phyloP scores from a whole-genome alignment of 2,329 filamentous ascomycete species.

The Xylariomycetidae sp. region DNA sequence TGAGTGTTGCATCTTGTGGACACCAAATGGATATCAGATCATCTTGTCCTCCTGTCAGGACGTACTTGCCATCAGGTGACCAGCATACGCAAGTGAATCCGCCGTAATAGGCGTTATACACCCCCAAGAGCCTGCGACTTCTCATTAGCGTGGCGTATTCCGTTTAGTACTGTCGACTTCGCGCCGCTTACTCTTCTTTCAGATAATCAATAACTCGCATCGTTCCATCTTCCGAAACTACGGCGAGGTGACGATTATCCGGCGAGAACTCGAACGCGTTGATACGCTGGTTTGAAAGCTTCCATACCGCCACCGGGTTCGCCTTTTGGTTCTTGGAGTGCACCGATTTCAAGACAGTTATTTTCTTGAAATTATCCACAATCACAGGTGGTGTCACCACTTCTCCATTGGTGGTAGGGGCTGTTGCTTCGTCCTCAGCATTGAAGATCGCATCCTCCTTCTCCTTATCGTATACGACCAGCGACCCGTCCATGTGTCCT shows the following conservation, averaged over 20 bases:
- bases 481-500: constrained; percentile 81
- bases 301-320: constrained; percentile 91
- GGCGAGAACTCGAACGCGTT: constrained; percentile 92
- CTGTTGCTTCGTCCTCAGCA: constrained; percentile 11
- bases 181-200: constrained; percentile 65
- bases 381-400: constrained; percentile 27
- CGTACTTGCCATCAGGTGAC: constrained; percentile 95
- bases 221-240: constrained; percentile 87
- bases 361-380: constrained; percentile 36
- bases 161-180: background rate
- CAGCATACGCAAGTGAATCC: constrained; percentile 90
- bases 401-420: constrained; percentile 23
- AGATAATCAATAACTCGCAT: constrained; percentile 88
- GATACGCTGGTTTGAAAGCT: constrained; percentile 82
- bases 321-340: constrained; percentile 89
- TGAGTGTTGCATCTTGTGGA: constrained; percentile 71
- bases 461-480: constrained; percentile 94
- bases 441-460: constrained; percentile 57
- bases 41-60: constrained; percentile 91
- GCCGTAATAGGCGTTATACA: constrained; percentile 90
- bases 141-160: constrained; percentile 3
- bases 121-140: constrained; percentile 62
- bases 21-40: constrained; percentile 97
- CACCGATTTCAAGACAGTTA: constrained; percentile 83
- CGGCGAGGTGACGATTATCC: constrained; percentile 77